Base-by-base conservation (phyloP, 2,329 filamentous ascomycete genomes). In the Zasmidium citrigriseum region DNA sequence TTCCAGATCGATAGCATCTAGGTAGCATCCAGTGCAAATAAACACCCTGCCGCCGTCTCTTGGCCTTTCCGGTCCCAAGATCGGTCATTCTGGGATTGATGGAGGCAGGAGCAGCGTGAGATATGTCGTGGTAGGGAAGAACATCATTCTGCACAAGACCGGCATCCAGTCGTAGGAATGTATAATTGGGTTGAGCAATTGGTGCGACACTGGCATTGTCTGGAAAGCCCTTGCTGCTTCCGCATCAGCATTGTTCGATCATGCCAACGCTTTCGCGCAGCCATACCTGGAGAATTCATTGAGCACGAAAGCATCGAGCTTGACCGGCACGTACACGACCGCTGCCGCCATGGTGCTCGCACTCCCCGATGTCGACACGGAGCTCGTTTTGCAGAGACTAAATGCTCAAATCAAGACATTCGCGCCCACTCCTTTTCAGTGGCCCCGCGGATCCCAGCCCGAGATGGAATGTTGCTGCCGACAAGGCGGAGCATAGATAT, bases 11-110 rank as follows among this genome's bases (percentile, higher is more conserved):
- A 50, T 53, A 53, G 18, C 14, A 23, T 18, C 41, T 52, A 11
- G 55, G 55, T 2, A 57, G 27, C n/a, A 27, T 46, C 55, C 55
- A 57, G 38, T 52, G 48, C 4, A 57, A 18, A 38, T 57, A 52
- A 9, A 52, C 41, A n/a, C 55, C 48, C 25, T 23, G 48, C 25
- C 55, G 18, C 23, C 47, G 25, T 11, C 18, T n/a, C 25, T 22
- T 25, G 16, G 23, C 20, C 38, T 52, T 25, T n/a, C 34, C 55
- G 38, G 45, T 55, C 14, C 14, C 27, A 4, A 53, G 41, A 38
- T 57, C 41, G 7, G 38, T 46, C 11, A 52, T 12, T 24, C 55
- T 27, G 4, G 55, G 55, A 34, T 57, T 52, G 20, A 34, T 45
- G 9, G 48, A 29, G 21, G 22, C 48, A n/a, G 48, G 38, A 11